A percentile compares a stretch with the other conserved stretches of the same genome.
Conservation (phyloP, 2,329 filamentous ascomycete genomes). For the Fusarium guadeloupense region DNA sequence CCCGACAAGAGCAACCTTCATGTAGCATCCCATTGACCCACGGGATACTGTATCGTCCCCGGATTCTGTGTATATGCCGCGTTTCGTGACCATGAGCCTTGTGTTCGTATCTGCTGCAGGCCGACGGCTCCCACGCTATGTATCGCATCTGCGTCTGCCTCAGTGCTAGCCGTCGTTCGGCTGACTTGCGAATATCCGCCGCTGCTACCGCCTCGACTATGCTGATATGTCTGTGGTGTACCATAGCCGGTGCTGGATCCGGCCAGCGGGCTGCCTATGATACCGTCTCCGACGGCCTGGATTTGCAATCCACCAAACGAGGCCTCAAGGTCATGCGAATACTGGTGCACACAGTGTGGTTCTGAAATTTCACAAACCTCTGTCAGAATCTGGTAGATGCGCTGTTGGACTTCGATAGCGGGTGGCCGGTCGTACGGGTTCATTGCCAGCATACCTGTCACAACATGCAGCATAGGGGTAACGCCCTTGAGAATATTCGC, state of each 20-base stretch:
- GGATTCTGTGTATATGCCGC: conserved; percentile 32
- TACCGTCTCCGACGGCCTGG: conserved; percentile 15
- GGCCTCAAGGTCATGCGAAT: conserved; percentile 49
- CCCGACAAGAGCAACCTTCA: conserved; percentile 4
- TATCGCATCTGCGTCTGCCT: conserved; percentile 39
- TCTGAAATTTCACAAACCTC: conserved; percentile 58
- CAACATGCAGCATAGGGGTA: conserved; percentile 61
- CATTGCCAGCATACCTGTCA: conserved; percentile 63
- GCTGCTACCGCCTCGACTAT: conserved; percentile 48
- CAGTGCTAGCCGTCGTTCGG: conserved; percentile 46
- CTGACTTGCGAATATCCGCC: conserved; percentile 50
- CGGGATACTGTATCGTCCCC: conserved; percentile 28
- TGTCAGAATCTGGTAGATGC: conserved; percentile 62
- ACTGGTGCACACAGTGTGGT: conserved; percentile 65
- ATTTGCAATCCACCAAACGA: conserved; percentile 39
- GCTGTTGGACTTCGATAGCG: conserved; percentile 61
- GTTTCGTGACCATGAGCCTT: conserved; percentile 36
- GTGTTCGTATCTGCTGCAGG: conserved; percentile 33
- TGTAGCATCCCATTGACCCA: conserved; percentile 29
- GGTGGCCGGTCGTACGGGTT: conserved; percentile 63
- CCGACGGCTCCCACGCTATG: conserved; percentile 35
- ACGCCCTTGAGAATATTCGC: conserved; percentile 61
- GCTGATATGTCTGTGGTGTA: conserved; percentile 41
- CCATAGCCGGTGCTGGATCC: conserved; percentile 45
- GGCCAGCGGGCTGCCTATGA: conserved; percentile 10